phyloP scores from a whole-genome alignment of 352 stramenopile species.

The Hyaloperonospora arabidopsidis region DNA sequence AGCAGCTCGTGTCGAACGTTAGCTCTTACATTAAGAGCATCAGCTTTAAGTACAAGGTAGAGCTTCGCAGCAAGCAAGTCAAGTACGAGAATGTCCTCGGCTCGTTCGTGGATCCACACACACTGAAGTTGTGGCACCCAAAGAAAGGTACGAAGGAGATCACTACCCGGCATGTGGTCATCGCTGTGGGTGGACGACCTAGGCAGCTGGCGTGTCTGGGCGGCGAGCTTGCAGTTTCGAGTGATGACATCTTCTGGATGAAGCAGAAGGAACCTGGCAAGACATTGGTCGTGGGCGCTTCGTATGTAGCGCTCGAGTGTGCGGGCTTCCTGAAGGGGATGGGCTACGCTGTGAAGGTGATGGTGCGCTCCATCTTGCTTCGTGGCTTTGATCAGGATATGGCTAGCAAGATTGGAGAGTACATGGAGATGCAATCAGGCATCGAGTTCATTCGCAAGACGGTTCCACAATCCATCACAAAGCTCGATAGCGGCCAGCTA shows the following conservation, averaged over 20 bases:
- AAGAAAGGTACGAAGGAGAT: slow-evolving; percentile 86
- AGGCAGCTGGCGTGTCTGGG: slow-evolving; percentile 82
- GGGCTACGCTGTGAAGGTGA: slow-evolving; percentile 94
- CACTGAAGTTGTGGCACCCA: slow-evolving; percentile 86
- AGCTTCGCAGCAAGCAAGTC: slow-evolving; percentile 91
- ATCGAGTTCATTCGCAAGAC: slow-evolving; percentile 89
- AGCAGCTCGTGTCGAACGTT: slow-evolving; percentile 87
- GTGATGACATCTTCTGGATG: slow-evolving; percentile 82
- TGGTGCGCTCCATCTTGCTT: slow-evolving; percentile 95
- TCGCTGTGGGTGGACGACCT: slow-evolving; percentile 93
- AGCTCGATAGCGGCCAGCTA: slow-evolving; percentile 77
- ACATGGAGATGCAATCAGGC: slow-evolving; percentile 87
- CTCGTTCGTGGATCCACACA: slow-evolving; percentile 91
- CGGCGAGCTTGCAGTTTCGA: slow-evolving; percentile 90
- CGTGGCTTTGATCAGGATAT: slow-evolving; percentile 97
- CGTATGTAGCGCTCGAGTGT: slow-evolving; percentile 97
- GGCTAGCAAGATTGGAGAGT: slow-evolving; percentile 87
- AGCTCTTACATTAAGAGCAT: slow-evolving; percentile 96
- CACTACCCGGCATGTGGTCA: slow-evolving; percentile 89
- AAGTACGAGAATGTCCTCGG: slow-evolving; percentile 92
- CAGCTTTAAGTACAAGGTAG: slow-evolving; percentile 98
- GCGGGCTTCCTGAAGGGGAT: slow-evolving; percentile 94
- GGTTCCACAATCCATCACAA: slow-evolving; percentile 89
- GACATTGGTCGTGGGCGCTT: slow-evolving; percentile 94
- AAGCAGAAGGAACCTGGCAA: slow-evolving; percentile 84